A percentile compares a stretch with the other conserved stretches of the same genome.
Evolutionary conservation across 2,329 filamentous ascomycete species (phyloP).

Genomic region (Hymenoscyphus fraxineus): DNA sequence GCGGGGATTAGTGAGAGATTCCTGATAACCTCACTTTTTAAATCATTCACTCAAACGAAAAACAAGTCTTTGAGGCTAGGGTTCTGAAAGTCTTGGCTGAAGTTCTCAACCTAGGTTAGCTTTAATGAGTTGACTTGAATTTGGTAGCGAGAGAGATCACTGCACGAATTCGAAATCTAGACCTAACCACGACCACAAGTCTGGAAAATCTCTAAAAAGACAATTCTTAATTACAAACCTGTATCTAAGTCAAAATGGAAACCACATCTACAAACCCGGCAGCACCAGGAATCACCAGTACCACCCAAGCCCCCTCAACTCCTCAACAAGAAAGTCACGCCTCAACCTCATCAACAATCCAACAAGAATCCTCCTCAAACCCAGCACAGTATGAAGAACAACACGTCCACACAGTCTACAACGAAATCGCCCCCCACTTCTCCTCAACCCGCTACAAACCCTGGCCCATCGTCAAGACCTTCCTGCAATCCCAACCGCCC

Average conservation of each 20-base stretch:
- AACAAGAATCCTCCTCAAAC: neutral
- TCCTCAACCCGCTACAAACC: slow-evolving; percentile 77
- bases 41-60: neutral
- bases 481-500: slow-evolving; percentile 60
- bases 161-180: neutral
- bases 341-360: neutral
- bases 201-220: neutral
- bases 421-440: slow-evolving; percentile 80
- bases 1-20: slow-evolving; percentile 8
- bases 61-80: neutral
- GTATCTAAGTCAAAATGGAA: neutral
- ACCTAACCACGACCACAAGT: neutral
- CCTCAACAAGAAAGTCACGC: neutral
- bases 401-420: slow-evolving; percentile 91
- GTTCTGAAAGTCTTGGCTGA: neutral
- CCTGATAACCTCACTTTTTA: slow-evolving; percentile 1
- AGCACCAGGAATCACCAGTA: neutral
- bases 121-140: neutral
- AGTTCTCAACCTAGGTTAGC: neutral
- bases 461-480: slow-evolving; percentile 86
- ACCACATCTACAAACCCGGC: neutral
- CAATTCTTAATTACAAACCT: neutral
- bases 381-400: slow-evolving; percentile 68
- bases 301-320: neutral
- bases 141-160: slow-evolving; percentile 1